A percentile compares a stretch with the other conserved stretches of the same genome.
These are phyloP conservation scores for Annulohypoxylon nitens DNA, from an alignment of 495 filamentous ascomycete species.

Conservation along the genomic window DNA sequence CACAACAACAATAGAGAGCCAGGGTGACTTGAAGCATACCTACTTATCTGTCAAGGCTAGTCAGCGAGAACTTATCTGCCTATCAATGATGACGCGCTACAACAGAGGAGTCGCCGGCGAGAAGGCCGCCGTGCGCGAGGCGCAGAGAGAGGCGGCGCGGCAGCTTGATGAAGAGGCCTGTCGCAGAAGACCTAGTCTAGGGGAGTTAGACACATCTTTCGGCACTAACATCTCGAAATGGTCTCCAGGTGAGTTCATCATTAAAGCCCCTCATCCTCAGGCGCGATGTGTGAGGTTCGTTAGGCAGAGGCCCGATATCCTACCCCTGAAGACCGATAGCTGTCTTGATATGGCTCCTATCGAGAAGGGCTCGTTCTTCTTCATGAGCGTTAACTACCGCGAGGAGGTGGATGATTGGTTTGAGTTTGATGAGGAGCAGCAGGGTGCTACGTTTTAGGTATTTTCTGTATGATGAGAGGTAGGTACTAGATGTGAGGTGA, in stretches of 20 bases:
- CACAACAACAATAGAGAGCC: background rate
- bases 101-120: conserved; percentile 29
- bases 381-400: conserved; percentile 26
- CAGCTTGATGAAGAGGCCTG: background rate
- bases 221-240: background rate
- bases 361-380: conserved; percentile 27
- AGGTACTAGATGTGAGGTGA: background rate
- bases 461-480: background rate
- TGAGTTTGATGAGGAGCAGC: conserved; percentile 19
- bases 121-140: conserved; percentile 19
- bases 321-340: conserved; percentile 17
- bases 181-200: conserved; percentile 8
- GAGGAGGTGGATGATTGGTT: conserved; percentile 28
- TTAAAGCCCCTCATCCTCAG: background rate
- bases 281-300: background rate
- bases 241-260: background rate
- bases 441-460: conserved; percentile 22
- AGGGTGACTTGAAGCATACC: no score
- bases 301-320: background rate
- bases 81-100: background rate
- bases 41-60: no score
- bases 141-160: conserved; percentile 7
- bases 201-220: background rate
- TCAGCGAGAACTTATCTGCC: no score
- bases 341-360: conserved; percentile 34